Conservation (phyloP, 768 basidiomycete genomes). For the Lentinula aciculospora region DNA sequence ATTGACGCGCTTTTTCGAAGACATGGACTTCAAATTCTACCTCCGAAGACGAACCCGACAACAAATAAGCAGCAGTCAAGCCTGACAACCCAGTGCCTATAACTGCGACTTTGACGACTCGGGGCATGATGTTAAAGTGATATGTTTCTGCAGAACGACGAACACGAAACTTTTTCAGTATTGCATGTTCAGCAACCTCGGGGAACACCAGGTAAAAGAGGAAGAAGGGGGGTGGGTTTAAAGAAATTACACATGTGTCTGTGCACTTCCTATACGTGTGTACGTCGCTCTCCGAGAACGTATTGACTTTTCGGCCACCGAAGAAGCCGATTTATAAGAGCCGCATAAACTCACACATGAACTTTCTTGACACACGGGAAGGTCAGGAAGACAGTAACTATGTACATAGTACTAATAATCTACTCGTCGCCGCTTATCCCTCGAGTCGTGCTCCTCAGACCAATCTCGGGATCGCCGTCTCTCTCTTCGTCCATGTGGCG, state of each 20-base stretch:
- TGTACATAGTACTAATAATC: slow-evolving; percentile 26
- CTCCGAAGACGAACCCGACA: slow-evolving; percentile 30
- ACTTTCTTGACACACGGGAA: neutral
- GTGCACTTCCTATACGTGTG: neutral
- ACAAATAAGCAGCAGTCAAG: slow-evolving; percentile 59
- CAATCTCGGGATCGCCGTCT: slow-evolving; percentile 27
- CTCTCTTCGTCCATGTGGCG: slow-evolving; percentile 18
- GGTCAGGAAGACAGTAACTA: neutral
- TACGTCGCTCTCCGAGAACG: neutral
- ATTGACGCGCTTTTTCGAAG: slow-evolving; percentile 62
- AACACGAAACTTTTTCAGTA: neutral
- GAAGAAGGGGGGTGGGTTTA: neutral
- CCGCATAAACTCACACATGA: neutral
- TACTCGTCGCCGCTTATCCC: slow-evolving; percentile 52
- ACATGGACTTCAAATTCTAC: slow-evolving; percentile 63
- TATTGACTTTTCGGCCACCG: neutral
- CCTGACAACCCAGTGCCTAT: slow-evolving; percentile 73
- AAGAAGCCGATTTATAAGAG: neutral
- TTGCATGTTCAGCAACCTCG: neutral
- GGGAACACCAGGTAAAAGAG: neutral
- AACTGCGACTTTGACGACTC: slow-evolving; percentile 57
- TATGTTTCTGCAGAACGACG: neutral
- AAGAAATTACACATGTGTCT: neutral
- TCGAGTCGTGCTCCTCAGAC: slow-evolving; percentile 17
- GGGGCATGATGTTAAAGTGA: slow-evolving; percentile 10